Evolutionary conservation across 2,329 filamentous ascomycete genomes (phyloP).

Genomic region (Ascochyta pisi): DNA sequence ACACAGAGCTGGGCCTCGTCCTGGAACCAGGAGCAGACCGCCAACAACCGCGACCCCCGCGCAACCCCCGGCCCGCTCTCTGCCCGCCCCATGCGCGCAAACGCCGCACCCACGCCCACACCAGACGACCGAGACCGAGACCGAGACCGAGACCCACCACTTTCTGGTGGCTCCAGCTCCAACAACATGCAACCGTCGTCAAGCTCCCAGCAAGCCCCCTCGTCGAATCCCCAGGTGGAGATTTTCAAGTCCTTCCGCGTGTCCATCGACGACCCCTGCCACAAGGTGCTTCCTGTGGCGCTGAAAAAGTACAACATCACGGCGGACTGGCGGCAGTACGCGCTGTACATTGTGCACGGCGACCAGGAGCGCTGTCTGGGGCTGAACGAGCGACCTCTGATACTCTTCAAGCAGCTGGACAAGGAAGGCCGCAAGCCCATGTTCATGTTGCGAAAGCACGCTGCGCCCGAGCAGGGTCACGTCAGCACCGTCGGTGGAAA

Average conservation of each 20-base stretch:
- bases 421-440: slow-evolving; percentile 98
- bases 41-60: slow-evolving; percentile 41
- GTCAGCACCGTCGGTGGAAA: slow-evolving; percentile 50
- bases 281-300: slow-evolving; percentile 94
- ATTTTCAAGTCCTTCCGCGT: slow-evolving; percentile 99
- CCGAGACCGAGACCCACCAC: slow-evolving; percentile 42
- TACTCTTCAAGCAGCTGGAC: slow-evolving; percentile 96
- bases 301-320: slow-evolving; percentile 99
- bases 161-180: slow-evolving; percentile 43
- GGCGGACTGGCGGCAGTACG: slow-evolving; percentile 96
- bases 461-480: slow-evolving; percentile 59
- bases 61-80: slow-evolving; percentile 41
- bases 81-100: slow-evolving; percentile 39
- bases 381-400: slow-evolving; percentile 90
- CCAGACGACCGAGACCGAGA: slow-evolving; percentile 43
- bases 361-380: slow-evolving; percentile 94
- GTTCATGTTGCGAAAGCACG: slow-evolving; percentile 89
- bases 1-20: slow-evolving; percentile 35
- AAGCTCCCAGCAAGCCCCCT: slow-evolving; percentile 32
- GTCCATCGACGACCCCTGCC: slow-evolving; percentile 96
- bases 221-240: slow-evolving; percentile 70
- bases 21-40: slow-evolving; percentile 38
- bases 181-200: slow-evolving; percentile 34
- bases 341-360: slow-evolving; percentile 97
- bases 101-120: slow-evolving; percentile 38